Conservation (phyloP, 352 stramenopile species). For the Phytophthora tubulina region DNA sequence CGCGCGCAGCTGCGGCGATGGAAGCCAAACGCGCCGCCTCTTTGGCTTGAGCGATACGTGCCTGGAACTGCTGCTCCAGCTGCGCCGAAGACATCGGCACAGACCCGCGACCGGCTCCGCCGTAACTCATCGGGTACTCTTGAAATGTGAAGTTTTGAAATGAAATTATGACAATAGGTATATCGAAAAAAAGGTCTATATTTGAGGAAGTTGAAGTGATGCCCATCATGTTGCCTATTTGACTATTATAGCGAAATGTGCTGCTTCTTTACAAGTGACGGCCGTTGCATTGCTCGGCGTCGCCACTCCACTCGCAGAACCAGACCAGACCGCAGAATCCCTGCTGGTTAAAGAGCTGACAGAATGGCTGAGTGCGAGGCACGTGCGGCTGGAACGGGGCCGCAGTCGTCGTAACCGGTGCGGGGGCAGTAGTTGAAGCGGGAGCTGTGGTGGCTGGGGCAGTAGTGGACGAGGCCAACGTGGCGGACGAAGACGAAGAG, state of each 20-base stretch:
- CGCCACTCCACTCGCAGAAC: constrained; percentile 41
- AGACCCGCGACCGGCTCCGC: not conserved
- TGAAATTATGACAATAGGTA: no score
- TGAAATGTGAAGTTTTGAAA: no score
- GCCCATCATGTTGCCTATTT: not conserved
- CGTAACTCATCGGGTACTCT: not conserved
- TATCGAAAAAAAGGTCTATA: no score
- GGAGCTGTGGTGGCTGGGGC: constrained; percentile 10
- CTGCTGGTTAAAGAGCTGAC: constrained; percentile 36
- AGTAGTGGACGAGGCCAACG: not conserved
- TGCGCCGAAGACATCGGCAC: constrained; percentile 27
- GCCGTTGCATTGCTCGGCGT: constrained; percentile 26
- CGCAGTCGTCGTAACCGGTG: not conserved
- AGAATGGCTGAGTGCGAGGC: constrained; percentile 35
- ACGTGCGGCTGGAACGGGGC: constrained; percentile 21
- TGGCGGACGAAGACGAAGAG: constrained; percentile 10
- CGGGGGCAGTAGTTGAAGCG: constrained; percentile 3
- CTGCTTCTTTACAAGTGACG: constrained; percentile 8
- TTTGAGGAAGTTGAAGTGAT: no score
- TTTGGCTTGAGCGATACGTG: constrained; percentile 64
- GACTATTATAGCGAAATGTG: not conserved
- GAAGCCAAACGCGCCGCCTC: constrained; percentile 63
- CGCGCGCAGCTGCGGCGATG: constrained; percentile 46
- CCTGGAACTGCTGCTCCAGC: constrained; percentile 59
- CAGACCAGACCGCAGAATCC: constrained; percentile 36